These are phyloP conservation scores for Coelastrella sp. DNA, from an alignment of 139 green algal genomes.

Conservation along the genomic window DNA sequence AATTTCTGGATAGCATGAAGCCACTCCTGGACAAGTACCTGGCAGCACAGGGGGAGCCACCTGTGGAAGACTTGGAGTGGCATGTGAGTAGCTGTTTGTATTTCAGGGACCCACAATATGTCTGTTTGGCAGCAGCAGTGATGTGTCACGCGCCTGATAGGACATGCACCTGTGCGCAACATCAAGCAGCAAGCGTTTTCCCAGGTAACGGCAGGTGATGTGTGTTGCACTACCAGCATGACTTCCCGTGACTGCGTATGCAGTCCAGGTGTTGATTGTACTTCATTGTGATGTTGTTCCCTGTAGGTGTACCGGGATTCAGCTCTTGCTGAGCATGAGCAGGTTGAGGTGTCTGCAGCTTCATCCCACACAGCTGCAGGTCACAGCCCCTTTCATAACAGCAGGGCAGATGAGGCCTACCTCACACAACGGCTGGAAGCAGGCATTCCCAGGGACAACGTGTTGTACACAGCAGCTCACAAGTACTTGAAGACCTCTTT, in stretches of 20 bases:
- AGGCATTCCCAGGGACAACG: constrained; percentile 31
- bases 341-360: constrained; percentile 7
- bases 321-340: constrained; percentile 37
- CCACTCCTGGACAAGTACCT: constrained; percentile 49
- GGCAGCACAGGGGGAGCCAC: constrained; percentile 35
- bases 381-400: constrained; percentile 41
- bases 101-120: neutral
- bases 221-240: neutral
- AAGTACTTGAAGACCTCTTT: constrained; percentile 44
- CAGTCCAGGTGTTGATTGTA: neutral
- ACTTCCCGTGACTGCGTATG: neutral
- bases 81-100: constrained; percentile 16
- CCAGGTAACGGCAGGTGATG: too few species aligned
- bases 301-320: constrained; percentile 45
- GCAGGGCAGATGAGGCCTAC: constrained; percentile 46
- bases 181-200: too few species aligned
- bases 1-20: constrained; percentile 46
- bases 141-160: too few species aligned
- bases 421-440: constrained; percentile 33
- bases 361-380: neutral
- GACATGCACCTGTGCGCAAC: too few species aligned
- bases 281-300: neutral
- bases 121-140: neutral
- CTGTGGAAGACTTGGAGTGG: constrained; percentile 44
- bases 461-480: constrained; percentile 44